These are phyloP conservation scores for Vitis labrusca DNA, from an alignment of 164 flowering plant species.

Conservation along the genomic window DNA sequence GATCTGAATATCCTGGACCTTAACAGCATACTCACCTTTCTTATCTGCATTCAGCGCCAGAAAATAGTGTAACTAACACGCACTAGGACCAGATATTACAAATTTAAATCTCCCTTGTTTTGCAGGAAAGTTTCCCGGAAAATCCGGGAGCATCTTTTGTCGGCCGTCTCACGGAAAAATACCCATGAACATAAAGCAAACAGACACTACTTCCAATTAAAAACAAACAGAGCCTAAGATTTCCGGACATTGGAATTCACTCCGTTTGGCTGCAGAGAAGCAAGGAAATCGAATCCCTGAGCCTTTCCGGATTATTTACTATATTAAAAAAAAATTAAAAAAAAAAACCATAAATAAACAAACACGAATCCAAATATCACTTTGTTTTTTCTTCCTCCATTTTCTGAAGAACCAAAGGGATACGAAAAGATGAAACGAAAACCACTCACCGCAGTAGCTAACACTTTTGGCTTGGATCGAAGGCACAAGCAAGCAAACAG, in stretches of 20 bases:
- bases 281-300: too few species aligned
- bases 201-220: not conserved
- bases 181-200: too few species aligned
- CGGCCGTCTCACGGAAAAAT: too few species aligned
- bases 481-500: slow-evolving; percentile 5
- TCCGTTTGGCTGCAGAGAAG: too few species aligned
- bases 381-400: too few species aligned
- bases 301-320: too few species aligned
- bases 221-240: not conserved
- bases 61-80: not conserved
- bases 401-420: not conserved
- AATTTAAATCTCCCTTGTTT: not conserved
- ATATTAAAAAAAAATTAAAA: not conserved
- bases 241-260: too few species aligned
- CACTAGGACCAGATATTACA: not conserved
- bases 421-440: not conserved
- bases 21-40: slow-evolving; percentile 25
- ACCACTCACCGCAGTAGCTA: slow-evolving; percentile 21
- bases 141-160: not conserved
- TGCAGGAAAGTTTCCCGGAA: not conserved
- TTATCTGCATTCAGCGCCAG: slow-evolving; percentile 17
- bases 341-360: not conserved
- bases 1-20: slow-evolving; percentile 27
- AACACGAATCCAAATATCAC: too few species aligned
- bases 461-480: slow-evolving; percentile 6